Evolutionary conservation across 495 filamentous ascomycete genomes (phyloP), one percentile per base, ranked within the genome.

Genomic region (Pseudomonodictys pantanalensis): DNA sequence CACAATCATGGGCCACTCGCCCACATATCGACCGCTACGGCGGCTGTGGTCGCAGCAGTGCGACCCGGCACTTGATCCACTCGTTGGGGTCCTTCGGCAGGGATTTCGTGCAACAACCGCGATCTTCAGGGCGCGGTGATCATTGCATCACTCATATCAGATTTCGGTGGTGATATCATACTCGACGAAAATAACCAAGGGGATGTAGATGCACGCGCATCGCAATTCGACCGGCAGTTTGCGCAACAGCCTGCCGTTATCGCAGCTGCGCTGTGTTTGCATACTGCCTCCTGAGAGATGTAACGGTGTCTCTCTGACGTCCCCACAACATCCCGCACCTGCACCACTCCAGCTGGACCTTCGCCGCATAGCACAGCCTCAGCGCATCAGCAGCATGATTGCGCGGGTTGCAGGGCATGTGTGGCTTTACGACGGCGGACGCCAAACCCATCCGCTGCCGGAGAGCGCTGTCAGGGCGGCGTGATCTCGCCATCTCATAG

Each of bases 51-150:
- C 32, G 15, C 32, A 35, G 15, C 32, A 35, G 15, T 7, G 15
- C 32, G 32, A 35, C n/a, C 32, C 32, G 15, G 38, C 38, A 41
- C 12, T 18, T n/a, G 15, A 4, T 41, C 38, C 5, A 18, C 38
- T 41, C 38, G 38, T 15, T 41, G 38, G 38, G 38, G 38, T 18
- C 20, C 3, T 41, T 3, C 12, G 5, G 5, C 38, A 41, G 38
- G n/a, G n/a, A n/a, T n/a, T n/a, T n/a, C n/a, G n/a, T 52, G 30
- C 22, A 15, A 32, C n/a, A 49, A 3, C 53, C 20, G 15, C 38
- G 56, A 60, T 60, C 56, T 23, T 53, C 56, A 60, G 56, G 56
- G 56, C 47, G 18, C 26, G 58, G 12, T 9, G 58, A 61, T 55
- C 50, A 55, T 61, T 61, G 25, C 58, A 61, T 60, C 56, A 60